A percentile compares a stretch with the other conserved stretches of the same genome.
Conservation (phyloP, 73 alveolate species). For the Breviolum minutum region DNA sequence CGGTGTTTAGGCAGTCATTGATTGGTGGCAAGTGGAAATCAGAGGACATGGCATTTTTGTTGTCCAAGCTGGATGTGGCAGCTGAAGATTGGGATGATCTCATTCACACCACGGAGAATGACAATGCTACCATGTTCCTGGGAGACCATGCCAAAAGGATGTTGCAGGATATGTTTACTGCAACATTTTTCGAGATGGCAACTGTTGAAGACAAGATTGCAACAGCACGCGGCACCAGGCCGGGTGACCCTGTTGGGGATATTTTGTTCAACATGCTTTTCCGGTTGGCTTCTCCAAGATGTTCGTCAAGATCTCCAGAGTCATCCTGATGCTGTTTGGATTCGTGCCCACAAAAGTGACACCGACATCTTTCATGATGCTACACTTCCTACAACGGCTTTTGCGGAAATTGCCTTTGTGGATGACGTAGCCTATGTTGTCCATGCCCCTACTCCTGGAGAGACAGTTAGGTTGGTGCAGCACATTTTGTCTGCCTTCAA, state of each 20-base stretch:
- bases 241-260: slow-evolving; percentile 10
- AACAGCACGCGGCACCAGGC: not conserved
- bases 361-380: not conserved
- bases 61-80: not conserved
- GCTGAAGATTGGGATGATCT: not conserved
- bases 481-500: not conserved
- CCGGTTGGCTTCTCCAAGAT: not conserved
- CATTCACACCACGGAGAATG: too few species aligned
- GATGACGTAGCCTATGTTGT: not conserved
- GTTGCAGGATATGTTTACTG: not conserved
- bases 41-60: not conserved
- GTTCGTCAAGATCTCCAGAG: not conserved
- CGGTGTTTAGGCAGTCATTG: not conserved
- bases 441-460: not conserved
- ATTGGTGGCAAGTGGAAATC: not conserved
- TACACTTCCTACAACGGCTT: not conserved
- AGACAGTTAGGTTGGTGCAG: not conserved
- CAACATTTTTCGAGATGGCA: not conserved
- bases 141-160: not conserved
- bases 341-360: not conserved
- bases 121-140: not conserved
- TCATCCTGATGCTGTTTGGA: not conserved
- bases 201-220: not conserved
- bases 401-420: not conserved
- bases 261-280: not conserved